Evolutionary conservation across 108 stramenopile genomes (phyloP).

Genomic region (Schizochytrium sp.): DNA sequence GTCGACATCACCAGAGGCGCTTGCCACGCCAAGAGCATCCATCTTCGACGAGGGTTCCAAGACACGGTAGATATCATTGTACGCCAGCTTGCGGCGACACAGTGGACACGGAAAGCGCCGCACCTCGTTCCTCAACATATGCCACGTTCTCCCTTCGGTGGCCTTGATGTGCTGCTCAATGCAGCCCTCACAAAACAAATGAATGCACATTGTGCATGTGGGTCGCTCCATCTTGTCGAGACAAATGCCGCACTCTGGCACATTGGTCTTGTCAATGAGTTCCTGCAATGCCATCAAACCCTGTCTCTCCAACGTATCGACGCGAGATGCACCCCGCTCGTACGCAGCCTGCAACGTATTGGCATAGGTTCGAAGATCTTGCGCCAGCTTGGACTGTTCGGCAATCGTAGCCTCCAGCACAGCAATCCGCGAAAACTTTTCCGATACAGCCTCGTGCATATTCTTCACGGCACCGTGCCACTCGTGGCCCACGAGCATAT

Average conservation of each 20-base stretch:
- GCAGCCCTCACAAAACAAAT: conserved; percentile 37
- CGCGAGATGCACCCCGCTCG: neutral
- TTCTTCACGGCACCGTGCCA: neutral
- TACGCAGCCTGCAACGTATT: neutral
- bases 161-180: conserved; percentile 23
- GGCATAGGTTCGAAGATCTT: neutral
- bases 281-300: neutral
- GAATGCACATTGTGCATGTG: conserved; percentile 6
- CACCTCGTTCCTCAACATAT: neutral
- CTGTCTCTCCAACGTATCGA: neutral
- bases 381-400: neutral
- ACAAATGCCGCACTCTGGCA: neutral
- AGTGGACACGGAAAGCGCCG: neutral
- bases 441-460: neutral
- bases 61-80: neutral
- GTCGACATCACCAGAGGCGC: too few species aligned
- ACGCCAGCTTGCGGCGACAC: neutral
- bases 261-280: neutral
- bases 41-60: neutral
- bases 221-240: neutral
- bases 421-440: neutral
- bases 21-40: neutral
- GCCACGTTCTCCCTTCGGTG: neutral
- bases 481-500: neutral
- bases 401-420: neutral